Conservation (phyloP, 1,139 yeast genomes). For the Saccharomycopsis hybrid region DNA sequence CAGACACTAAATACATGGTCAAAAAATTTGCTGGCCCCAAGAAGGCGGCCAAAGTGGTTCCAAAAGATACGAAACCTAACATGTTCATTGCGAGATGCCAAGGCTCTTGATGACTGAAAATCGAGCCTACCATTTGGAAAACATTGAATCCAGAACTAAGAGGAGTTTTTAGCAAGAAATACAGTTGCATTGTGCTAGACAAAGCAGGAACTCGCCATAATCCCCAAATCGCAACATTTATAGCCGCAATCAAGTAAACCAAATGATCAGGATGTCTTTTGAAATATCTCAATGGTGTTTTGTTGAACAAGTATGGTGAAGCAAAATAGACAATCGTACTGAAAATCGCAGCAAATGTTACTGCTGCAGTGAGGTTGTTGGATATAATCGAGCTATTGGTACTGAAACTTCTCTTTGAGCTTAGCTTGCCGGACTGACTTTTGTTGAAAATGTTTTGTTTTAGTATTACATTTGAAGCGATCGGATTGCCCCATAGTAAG, state of each 20-base stretch:
- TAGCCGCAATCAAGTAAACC: constrained; percentile 61
- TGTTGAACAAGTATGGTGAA: constrained; percentile 53
- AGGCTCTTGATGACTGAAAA: constrained; percentile 81
- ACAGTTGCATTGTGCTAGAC: constrained; percentile 39
- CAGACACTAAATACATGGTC: constrained; percentile 68
- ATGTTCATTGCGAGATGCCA: constrained; percentile 79
- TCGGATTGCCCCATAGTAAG: no score
- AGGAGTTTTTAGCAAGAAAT: constrained; percentile 54
- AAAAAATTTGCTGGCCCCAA: constrained; percentile 69
- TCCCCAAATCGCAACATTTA: constrained; percentile 64
- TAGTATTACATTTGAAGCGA: no score
- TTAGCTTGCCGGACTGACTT: no score
- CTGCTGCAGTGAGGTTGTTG: not conserved
- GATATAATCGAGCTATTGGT: no score
- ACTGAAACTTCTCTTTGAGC: no score
- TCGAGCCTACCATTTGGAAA: constrained; percentile 58
- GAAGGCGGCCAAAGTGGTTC: constrained; percentile 57
- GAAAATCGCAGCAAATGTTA: constrained; percentile 3
- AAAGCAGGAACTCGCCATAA: constrained; percentile 64
- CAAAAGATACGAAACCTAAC: constrained; percentile 84
- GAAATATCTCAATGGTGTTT: constrained; percentile 56
- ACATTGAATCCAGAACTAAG: constrained; percentile 6
- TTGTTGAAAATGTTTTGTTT: no score
- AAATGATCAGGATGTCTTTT: constrained; percentile 51
- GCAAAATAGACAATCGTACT: constrained; percentile 22